phyloP scores from a whole-genome alignment of 2,329 filamentous ascomycete species.

The Penicillium sp. region DNA sequence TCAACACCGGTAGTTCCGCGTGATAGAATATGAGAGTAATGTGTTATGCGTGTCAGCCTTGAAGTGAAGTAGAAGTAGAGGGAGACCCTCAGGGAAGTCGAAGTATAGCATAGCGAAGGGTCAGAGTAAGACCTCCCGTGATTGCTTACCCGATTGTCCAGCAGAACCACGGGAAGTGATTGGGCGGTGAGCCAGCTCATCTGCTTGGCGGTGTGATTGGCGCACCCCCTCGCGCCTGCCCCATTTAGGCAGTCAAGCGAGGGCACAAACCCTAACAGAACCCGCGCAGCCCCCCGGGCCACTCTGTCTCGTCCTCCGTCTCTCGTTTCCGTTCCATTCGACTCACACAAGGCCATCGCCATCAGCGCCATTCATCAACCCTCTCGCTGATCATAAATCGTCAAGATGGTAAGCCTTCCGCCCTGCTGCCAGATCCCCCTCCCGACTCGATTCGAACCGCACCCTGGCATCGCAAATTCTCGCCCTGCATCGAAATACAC shows the following conservation, averaged over 20 bases:
- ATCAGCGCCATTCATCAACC: slow-evolving; percentile 46
- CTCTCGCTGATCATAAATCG: slow-evolving; percentile 47
- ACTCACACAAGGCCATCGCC: slow-evolving; percentile 46
- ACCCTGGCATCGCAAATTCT: neutral
- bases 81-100: too few species aligned
- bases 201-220: slow-evolving; percentile 18
- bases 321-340: slow-evolving; percentile 38
- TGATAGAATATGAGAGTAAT: slow-evolving; percentile 24
- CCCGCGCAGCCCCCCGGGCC: too few species aligned
- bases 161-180: slow-evolving; percentile 14
- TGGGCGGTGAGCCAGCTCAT: slow-evolving; percentile 1
- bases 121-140: slow-evolving; percentile 11
- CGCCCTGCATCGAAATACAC: slow-evolving; percentile 8
- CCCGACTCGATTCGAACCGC: slow-evolving; percentile 5
- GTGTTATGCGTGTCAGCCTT: slow-evolving; percentile 11
- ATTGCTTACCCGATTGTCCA: slow-evolving; percentile 15
- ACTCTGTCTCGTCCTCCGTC: too few species aligned
- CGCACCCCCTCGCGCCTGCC: slow-evolving; percentile 15
- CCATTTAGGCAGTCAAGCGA: slow-evolving; percentile 41
- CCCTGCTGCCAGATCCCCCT: neutral
- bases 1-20: slow-evolving; percentile 10
- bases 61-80: too few species aligned
- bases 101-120: neutral
- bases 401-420: slow-evolving; percentile 48
- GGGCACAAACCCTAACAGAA: slow-evolving; percentile 40